phyloP scores from a whole-genome alignment of 2,329 filamentous ascomycete genomes.

The Alternaria hordeiaustralica region DNA sequence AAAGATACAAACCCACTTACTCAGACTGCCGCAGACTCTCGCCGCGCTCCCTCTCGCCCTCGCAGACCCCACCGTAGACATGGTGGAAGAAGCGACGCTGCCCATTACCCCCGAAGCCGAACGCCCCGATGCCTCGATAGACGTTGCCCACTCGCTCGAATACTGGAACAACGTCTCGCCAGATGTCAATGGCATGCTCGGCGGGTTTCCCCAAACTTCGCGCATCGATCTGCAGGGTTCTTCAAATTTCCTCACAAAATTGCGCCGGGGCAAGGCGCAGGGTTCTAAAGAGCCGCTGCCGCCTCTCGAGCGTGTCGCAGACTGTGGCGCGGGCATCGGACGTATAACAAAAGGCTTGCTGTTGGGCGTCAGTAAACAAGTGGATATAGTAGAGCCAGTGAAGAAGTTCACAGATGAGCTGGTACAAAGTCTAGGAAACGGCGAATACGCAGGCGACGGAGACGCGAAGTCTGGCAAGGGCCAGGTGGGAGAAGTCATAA shows the following conservation, averaged over 20 bases:
- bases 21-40: constrained; percentile 7
- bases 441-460: constrained; percentile 30
- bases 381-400: constrained; percentile 88
- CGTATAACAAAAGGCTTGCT: constrained; percentile 81
- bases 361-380: constrained; percentile 69
- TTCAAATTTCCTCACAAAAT: constrained; percentile 71
- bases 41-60: neutral
- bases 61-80: constrained; percentile 29
- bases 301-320: constrained; percentile 55
- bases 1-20: neutral
- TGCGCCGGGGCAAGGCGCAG: constrained; percentile 51
- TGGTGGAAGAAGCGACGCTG: constrained; percentile 33
- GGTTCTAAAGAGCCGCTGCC: constrained; percentile 29
- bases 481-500: constrained; percentile 69
- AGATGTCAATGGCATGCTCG: constrained; percentile 77
- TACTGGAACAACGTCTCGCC: constrained; percentile 62
- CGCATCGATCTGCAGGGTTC: constrained; percentile 75
- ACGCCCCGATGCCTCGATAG: constrained; percentile 53
- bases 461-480: constrained; percentile 41
- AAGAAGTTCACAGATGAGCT: constrained; percentile 76
- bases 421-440: constrained; percentile 28
- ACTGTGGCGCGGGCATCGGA: constrained; percentile 76
- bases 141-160: constrained; percentile 51
- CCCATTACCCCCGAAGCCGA: constrained; percentile 21
- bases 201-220: constrained; percentile 72